A percentile compares a stretch with the other conserved stretches of the same genome.
Evolutionary conservation across 2,329 filamentous ascomycete genomes (phyloP).

Genomic region (Aureobasidium lini): DNA sequence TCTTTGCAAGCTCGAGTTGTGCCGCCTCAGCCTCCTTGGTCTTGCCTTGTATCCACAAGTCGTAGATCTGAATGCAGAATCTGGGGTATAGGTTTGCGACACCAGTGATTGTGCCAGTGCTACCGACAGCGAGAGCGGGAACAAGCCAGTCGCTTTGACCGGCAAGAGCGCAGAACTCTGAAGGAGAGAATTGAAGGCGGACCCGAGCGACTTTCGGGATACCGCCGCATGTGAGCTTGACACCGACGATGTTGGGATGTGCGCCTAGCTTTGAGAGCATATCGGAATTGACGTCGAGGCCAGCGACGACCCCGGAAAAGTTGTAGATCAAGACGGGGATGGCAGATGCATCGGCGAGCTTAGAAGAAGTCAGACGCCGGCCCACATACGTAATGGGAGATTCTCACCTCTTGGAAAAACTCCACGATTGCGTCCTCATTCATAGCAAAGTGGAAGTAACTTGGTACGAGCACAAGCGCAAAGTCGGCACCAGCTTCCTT

Average conservation of each 20-base stretch:
- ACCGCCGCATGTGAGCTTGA: slow-evolving; percentile 32
- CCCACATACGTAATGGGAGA: slow-evolving; percentile 12
- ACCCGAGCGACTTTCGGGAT: slow-evolving; percentile 37
- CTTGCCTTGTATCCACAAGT: slow-evolving; percentile 40
- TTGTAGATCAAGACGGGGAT: slow-evolving; percentile 43
- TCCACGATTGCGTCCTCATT: slow-evolving; percentile 28
- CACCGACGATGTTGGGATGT: slow-evolving; percentile 31
- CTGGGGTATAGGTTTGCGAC: slow-evolving; percentile 57
- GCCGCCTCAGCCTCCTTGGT: slow-evolving; percentile 26
- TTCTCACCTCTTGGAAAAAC: slow-evolving; percentile 32
- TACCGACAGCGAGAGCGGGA: slow-evolving; percentile 51
- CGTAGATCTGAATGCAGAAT: slow-evolving; percentile 33
- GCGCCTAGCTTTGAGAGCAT: slow-evolving; percentile 30
- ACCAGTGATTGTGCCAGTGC: slow-evolving; percentile 54
- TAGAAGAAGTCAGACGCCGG: slow-evolving; percentile 15
- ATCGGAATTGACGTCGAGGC: slow-evolving; percentile 38
- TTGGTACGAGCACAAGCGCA: slow-evolving; percentile 33
- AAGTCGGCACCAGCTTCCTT: slow-evolving; percentile 33
- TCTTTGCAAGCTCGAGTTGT: slow-evolving; percentile 36
- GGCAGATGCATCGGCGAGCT: slow-evolving; percentile 52
- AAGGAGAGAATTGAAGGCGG: slow-evolving; percentile 1
- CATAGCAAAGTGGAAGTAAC: slow-evolving; percentile 36
- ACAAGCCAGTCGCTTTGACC: slow-evolving; percentile 43
- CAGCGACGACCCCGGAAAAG: slow-evolving; percentile 37
- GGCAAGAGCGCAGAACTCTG: slow-evolving; percentile 33